Percentiles rank a stretch among this genome's conserved stretches.
Evolutionary conservation across 345 rosid species (phyloP).

Genomic region (Gossypium ekmanianum): DNA sequence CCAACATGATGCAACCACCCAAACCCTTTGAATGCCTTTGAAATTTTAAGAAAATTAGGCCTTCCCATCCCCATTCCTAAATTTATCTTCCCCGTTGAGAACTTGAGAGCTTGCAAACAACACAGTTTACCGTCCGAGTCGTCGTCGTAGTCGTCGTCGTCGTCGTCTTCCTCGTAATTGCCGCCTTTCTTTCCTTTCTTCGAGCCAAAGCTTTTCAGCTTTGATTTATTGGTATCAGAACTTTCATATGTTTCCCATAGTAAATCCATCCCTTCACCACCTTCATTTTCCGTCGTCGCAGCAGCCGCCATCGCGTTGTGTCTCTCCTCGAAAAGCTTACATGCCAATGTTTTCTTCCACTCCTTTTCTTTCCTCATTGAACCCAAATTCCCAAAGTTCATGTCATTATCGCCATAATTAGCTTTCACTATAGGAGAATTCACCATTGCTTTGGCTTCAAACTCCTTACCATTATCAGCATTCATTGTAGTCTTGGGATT

Average conservation of each 20-base stretch:
- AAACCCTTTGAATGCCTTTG: slow-evolving; percentile 69
- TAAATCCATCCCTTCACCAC: slow-evolving; percentile 75
- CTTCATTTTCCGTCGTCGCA: neutral
- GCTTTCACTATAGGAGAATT: neutral
- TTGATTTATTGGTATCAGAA: slow-evolving; percentile 34
- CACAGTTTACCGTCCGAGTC: slow-evolving; percentile 55
- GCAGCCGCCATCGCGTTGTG: slow-evolving; percentile 19
- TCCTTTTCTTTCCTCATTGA: slow-evolving; percentile 86
- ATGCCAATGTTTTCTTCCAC: slow-evolving; percentile 91
- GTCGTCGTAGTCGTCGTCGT: slow-evolving; percentile 30
- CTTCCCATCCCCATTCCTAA: slow-evolving; percentile 91
- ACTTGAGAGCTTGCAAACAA: slow-evolving; percentile 82
- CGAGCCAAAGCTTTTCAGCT: slow-evolving; percentile 24
- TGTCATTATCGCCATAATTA: slow-evolving; percentile 10
- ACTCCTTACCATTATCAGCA: slow-evolving; percentile 13
- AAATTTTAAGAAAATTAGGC: slow-evolving; percentile 64
- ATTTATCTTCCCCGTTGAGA: slow-evolving; percentile 89
- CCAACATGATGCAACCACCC: slow-evolving; percentile 63
- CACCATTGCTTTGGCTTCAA: slow-evolving; percentile 17
- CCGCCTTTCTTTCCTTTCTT: slow-evolving; percentile 30
- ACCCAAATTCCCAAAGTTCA: slow-evolving; percentile 47
- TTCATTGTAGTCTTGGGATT: slow-evolving; percentile 43
- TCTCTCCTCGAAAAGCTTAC: slow-evolving; percentile 89
- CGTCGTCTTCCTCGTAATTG: slow-evolving; percentile 17
- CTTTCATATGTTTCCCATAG: slow-evolving; percentile 86